phyloP scores from a whole-genome alignment of 139 green algal species.

The Micractinium conductrix region DNA sequence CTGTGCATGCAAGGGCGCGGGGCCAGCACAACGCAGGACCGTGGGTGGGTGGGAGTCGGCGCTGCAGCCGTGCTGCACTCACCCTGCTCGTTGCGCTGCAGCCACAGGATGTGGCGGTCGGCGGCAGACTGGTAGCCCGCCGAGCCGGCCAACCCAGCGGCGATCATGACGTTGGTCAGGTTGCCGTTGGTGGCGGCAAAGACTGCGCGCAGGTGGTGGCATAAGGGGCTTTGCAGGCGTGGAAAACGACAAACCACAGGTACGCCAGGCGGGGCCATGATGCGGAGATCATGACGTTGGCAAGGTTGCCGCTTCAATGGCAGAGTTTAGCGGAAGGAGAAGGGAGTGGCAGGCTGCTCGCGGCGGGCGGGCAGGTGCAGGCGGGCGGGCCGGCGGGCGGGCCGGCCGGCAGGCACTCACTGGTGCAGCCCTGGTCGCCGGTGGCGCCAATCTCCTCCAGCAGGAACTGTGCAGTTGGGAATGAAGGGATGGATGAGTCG shows the following conservation, averaged over 20 bases:
- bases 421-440: constrained; percentile 35
- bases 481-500: not conserved
- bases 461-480: constrained; percentile 4
- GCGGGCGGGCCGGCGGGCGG: too few species aligned
- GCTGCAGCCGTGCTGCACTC: not conserved
- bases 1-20: too few species aligned
- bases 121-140: constrained; percentile 33
- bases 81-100: constrained; percentile 25
- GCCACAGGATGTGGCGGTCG: constrained; percentile 39
- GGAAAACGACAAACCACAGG: too few species aligned
- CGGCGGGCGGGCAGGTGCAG: too few species aligned
- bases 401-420: not conserved
- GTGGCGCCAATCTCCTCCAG: constrained; percentile 54
- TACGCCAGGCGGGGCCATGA: too few species aligned
- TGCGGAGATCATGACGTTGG: too few species aligned
- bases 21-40: not conserved
- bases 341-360: too few species aligned
- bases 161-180: constrained; percentile 17
- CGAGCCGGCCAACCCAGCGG: constrained; percentile 22
- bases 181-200: constrained; percentile 28
- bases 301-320: too few species aligned
- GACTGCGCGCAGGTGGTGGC: not conserved
- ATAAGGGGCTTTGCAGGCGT: too few species aligned
- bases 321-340: too few species aligned
- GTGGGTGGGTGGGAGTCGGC: not conserved